Percentiles rank a stretch among this genome's conserved stretches.
Evolutionary conservation across 179 eudicot genomes (phyloP).

Genomic region (Camellia oleifera): DNA sequence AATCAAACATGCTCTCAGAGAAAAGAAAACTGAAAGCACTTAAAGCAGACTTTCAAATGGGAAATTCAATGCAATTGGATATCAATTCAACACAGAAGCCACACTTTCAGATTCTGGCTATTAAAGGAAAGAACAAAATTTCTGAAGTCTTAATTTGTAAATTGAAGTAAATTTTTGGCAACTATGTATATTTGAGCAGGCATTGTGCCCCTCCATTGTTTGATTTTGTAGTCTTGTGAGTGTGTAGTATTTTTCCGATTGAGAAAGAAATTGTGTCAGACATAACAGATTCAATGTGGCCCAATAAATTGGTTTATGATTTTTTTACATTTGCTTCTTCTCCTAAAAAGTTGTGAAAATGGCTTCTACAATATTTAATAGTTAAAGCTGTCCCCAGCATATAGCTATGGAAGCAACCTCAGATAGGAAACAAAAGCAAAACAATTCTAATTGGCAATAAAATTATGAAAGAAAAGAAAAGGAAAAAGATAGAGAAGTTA

Average conservation of each 20-base stretch:
- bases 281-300: neutral
- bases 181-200: neutral
- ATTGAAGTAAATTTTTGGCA: neutral
- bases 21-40: neutral
- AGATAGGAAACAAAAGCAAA: neutral
- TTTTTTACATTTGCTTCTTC: neutral
- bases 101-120: neutral
- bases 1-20: neutral
- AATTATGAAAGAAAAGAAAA: neutral
- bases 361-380: neutral
- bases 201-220: neutral
- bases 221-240: neutral
- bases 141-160: neutral
- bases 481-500: neutral
- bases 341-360: neutral
- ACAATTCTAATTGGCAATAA: neutral
- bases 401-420: neutral
- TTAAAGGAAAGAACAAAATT: neutral
- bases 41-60: neutral
- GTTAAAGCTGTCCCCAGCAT: neutral
- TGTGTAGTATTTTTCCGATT: neutral
- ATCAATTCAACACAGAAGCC: neutral
- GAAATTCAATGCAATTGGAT: neutral
- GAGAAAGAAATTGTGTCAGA: neutral
- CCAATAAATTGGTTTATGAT: neutral